These are phyloP conservation scores for Boletus tomentosulus DNA, from an alignment of 768 basidiomycete genomes.

Conservation along the genomic window DNA sequence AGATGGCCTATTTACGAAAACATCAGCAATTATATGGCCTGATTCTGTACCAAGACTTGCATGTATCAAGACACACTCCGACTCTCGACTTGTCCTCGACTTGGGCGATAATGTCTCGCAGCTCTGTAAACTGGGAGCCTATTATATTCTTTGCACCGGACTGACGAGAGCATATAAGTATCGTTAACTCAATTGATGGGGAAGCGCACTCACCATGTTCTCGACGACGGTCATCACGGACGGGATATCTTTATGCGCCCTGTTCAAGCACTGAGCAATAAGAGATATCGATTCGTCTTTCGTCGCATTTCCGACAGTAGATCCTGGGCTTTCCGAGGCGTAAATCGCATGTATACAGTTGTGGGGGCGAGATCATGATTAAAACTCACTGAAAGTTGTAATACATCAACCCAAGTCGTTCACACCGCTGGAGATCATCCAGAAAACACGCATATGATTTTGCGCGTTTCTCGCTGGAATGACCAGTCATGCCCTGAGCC, in stretches of 20 bases:
- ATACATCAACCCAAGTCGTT: constrained; percentile 63
- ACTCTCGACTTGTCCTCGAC: constrained; percentile 73
- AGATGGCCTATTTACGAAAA: constrained; percentile 51
- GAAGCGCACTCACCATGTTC: constrained; percentile 61
- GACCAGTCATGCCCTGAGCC: background rate
- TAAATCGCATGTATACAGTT: background rate
- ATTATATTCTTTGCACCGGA: constrained; percentile 78
- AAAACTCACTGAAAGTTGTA: constrained; percentile 83
- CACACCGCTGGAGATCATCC: constrained; percentile 77
- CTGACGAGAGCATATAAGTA: constrained; percentile 31
- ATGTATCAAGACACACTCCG: constrained; percentile 85
- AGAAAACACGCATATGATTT: constrained; percentile 78
- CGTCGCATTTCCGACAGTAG: constrained; percentile 68
- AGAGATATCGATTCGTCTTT: constrained; percentile 54
- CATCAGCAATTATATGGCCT: background rate
- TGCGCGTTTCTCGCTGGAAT: constrained; percentile 53
- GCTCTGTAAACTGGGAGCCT: constrained; percentile 64
- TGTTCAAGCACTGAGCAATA: constrained; percentile 72
- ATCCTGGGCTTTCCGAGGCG: constrained; percentile 59
- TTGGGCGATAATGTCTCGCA: constrained; percentile 61
- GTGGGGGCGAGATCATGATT: background rate
- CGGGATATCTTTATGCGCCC: constrained; percentile 60
- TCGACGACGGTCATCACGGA: constrained; percentile 67
- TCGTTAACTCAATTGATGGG: background rate
- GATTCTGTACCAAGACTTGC: constrained; percentile 32